phyloP scores from a whole-genome alignment of 805 yeast species.

The Isabelozyma heimii region DNA sequence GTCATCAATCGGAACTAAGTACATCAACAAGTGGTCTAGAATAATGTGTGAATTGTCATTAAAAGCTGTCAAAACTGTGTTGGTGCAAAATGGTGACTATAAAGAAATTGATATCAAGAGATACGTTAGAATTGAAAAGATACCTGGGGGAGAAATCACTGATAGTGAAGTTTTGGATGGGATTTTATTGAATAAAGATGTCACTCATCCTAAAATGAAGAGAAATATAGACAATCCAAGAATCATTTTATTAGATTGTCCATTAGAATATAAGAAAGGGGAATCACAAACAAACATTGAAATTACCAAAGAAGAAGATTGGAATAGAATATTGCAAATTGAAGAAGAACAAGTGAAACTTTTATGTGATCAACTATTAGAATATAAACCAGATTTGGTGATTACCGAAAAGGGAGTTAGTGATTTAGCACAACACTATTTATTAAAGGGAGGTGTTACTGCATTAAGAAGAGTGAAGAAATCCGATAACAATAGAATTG shows the following conservation, averaged over 20 bases:
- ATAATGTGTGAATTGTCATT: constrained; percentile 89
- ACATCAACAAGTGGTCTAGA: constrained; percentile 84
- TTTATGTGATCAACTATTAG: constrained; percentile 80
- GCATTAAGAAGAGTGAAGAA: constrained; percentile 93
- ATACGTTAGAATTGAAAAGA: constrained; percentile 89
- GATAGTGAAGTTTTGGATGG: constrained; percentile 89
- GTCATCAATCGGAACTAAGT: constrained; percentile 95
- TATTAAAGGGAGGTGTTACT: constrained; percentile 89
- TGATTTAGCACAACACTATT: constrained; percentile 94
- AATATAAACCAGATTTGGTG: constrained; percentile 88
- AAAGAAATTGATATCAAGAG: constrained; percentile 91
- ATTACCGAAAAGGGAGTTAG: constrained; percentile 98
- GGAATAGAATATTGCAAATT: constrained; percentile 91
- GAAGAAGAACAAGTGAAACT: constrained; percentile 95
- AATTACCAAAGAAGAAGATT: constrained; percentile 92
- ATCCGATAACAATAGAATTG: constrained; percentile 92
- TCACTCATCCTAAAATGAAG: constrained; percentile 98
- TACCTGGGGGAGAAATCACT: constrained; percentile 96
- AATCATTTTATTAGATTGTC: constrained; percentile 87
- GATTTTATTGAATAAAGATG: constrained; percentile 90
- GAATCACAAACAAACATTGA: constrained; percentile 98
- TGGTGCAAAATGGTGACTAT: constrained; percentile 55
- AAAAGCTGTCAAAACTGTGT: constrained; percentile 82
- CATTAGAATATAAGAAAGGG: constrained; percentile 97
- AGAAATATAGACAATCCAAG: constrained; percentile 87